phyloP scores from a whole-genome alignment of 371 early-diverging fungal species.

The Lichtheimia ramosa region DNA sequence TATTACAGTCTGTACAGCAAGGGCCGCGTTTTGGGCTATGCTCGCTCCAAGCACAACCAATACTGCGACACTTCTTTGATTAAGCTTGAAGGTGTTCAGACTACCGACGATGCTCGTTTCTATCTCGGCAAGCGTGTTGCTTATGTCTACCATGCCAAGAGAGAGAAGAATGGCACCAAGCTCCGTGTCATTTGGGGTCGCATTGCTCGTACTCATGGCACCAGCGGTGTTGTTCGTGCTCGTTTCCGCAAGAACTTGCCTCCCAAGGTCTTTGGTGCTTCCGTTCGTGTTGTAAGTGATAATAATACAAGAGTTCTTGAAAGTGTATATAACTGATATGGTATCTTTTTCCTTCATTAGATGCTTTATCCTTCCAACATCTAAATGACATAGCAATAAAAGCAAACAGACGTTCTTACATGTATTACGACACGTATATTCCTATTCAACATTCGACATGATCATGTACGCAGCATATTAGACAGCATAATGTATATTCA shows the following conservation, averaged over 20 bases:
- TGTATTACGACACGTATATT: no score
- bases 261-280: constrained; percentile 89
- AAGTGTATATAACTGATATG: background rate
- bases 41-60: constrained; percentile 91
- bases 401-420: no score
- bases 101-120: constrained; percentile 84
- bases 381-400: background rate
- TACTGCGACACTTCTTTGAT: constrained; percentile 88
- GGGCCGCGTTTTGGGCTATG: constrained; percentile 94
- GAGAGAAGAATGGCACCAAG: constrained; percentile 87
- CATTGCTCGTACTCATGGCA: constrained; percentile 94
- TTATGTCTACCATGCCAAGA: constrained; percentile 86
- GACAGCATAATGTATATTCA: no score
- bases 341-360: background rate
- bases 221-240: constrained; percentile 94
- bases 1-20: constrained; percentile 90
- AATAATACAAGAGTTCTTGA: background rate
- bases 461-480: no score
- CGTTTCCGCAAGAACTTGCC: constrained; percentile 97
- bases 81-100: constrained; percentile 91
- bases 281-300: constrained; percentile 83
- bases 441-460: no score
- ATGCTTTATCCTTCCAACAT: constrained; percentile 14
- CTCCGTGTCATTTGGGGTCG: constrained; percentile 97
- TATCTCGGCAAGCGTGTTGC: constrained; percentile 91